Conservation (phyloP, 2,329 filamentous ascomycete genomes). For the Colletotrichum salicis region DNA sequence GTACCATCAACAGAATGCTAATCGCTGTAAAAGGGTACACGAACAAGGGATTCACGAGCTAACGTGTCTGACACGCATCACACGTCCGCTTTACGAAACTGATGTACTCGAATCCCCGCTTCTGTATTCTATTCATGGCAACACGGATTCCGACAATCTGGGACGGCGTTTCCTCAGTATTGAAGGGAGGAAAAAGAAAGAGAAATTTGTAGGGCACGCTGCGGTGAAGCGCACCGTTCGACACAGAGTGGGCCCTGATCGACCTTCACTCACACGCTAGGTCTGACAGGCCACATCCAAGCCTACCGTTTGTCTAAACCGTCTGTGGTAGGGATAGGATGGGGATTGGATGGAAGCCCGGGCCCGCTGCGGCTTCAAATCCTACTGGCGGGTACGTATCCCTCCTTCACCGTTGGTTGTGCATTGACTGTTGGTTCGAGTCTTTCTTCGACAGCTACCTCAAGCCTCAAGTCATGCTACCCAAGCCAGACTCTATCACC, state of each 20-base stretch:
- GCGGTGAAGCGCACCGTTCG: neutral
- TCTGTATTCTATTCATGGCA: constrained; percentile 9
- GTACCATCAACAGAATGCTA: neutral
- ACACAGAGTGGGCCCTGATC: constrained; percentile 2
- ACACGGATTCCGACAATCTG: constrained; percentile 12
- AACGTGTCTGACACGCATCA: too few relatives aligned
- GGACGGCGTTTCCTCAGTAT: constrained; percentile 18
- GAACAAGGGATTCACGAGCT: too few relatives aligned
- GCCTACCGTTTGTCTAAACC: constrained; percentile 12
- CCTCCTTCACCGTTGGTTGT: constrained; percentile 11
- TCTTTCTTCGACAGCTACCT: neutral
- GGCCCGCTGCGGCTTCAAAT: constrained; percentile 16
- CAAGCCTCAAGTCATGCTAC: too few relatives aligned
- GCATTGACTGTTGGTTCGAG: constrained; percentile 7
- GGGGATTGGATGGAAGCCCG: neutral
- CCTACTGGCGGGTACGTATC: constrained; percentile 24
- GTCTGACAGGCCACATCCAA: constrained; percentile 14
- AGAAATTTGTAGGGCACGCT: neutral
- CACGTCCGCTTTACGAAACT: neutral
- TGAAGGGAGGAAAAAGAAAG: neutral
- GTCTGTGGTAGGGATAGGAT: neutral
- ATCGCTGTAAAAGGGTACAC: neutral
- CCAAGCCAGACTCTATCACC: neutral
- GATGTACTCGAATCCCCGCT: neutral
- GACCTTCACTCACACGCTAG: constrained; percentile 9